Conservation (phyloP, 1,139 yeast species). For the Geotrichum aggregatum region DNA sequence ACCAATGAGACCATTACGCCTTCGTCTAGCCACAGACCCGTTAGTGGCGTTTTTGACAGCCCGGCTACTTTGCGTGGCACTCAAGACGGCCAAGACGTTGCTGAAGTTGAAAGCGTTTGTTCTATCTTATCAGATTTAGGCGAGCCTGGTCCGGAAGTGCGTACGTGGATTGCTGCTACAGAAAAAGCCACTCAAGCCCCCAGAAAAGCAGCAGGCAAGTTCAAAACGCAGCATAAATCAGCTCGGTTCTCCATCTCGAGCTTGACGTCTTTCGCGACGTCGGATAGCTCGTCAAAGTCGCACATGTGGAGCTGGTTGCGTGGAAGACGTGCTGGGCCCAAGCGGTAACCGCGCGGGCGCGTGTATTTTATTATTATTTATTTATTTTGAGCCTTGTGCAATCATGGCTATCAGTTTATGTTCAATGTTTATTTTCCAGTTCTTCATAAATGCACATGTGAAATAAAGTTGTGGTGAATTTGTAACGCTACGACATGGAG, state of each 20-base stretch:
- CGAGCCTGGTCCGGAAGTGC: neutral
- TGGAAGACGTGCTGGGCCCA: neutral
- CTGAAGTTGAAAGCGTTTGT: neutral
- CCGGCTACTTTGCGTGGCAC: slow-evolving; percentile 5
- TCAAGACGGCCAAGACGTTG: neutral
- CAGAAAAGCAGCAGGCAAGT: neutral
- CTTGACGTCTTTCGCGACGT: slow-evolving; percentile 10
- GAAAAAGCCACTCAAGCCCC: neutral
- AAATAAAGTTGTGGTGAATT: too few species aligned
- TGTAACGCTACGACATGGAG: too few species aligned
- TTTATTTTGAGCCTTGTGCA: neutral
- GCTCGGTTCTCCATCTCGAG: slow-evolving; percentile 13
- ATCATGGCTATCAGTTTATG: neutral
- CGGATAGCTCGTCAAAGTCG: neutral
- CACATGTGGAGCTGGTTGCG: slow-evolving; percentile 16
- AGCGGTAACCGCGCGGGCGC: neutral
- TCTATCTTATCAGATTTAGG: neutral
- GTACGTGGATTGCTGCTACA: neutral
- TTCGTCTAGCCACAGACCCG: slow-evolving; percentile 6
- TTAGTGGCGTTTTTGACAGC: slow-evolving; percentile 5
- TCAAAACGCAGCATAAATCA: neutral
- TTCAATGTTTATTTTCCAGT: neutral
- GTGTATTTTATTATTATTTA: neutral
- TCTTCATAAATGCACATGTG: neutral
- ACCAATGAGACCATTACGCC: slow-evolving; percentile 20